These are phyloP conservation scores for Fagopyrum tataricum DNA, from an alignment of 148 eudicot genomes.

Conservation along the genomic window DNA sequence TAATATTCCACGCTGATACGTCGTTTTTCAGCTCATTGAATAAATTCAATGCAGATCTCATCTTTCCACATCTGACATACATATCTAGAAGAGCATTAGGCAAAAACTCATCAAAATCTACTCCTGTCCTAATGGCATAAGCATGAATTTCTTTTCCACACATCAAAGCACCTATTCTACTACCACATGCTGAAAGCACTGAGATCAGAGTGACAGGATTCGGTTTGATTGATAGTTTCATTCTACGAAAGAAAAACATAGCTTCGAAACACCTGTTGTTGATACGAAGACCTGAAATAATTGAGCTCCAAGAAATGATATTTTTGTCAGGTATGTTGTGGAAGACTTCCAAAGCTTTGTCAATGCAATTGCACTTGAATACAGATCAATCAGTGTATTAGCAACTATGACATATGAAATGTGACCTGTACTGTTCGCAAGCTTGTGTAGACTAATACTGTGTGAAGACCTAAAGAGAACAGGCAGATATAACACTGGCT, in stretches of 20 bases:
- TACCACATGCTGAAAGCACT: conserved; percentile 69
- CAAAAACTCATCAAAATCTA: conserved; percentile 52
- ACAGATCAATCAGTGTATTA: conserved; percentile 67
- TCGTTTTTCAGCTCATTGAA: conserved; percentile 48
- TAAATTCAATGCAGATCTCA: conserved; percentile 53
- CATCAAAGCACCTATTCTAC: conserved; percentile 77
- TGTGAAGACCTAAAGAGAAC: conserved; percentile 56
- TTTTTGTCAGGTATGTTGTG: conserved; percentile 55
- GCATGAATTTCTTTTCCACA: conserved; percentile 95
- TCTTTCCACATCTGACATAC: conserved; percentile 89
- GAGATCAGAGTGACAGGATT: conserved; percentile 70
- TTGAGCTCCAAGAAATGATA: conserved; percentile 78
- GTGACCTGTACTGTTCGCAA: conserved; percentile 55
- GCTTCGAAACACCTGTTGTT: conserved; percentile 76
- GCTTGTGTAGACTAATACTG: conserved; percentile 58
- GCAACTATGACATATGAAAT: conserved; percentile 54
- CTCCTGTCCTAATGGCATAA: conserved; percentile 51
- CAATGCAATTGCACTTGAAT: conserved; percentile 65
- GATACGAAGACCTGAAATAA: conserved; percentile 67
- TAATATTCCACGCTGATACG: conserved; percentile 73
- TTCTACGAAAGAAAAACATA: conserved; percentile 59
- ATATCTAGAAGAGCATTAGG: conserved; percentile 79
- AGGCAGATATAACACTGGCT: conserved; percentile 64
- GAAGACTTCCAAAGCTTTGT: conserved; percentile 79
- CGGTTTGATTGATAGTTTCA: conserved; percentile 52